Percentiles rank a stretch among this genome's conserved stretches.
These are phyloP conservation scores for Penicillium macrosclerotiorum DNA, from an alignment of 495 filamentous ascomycete genomes.

Conservation along the genomic window DNA sequence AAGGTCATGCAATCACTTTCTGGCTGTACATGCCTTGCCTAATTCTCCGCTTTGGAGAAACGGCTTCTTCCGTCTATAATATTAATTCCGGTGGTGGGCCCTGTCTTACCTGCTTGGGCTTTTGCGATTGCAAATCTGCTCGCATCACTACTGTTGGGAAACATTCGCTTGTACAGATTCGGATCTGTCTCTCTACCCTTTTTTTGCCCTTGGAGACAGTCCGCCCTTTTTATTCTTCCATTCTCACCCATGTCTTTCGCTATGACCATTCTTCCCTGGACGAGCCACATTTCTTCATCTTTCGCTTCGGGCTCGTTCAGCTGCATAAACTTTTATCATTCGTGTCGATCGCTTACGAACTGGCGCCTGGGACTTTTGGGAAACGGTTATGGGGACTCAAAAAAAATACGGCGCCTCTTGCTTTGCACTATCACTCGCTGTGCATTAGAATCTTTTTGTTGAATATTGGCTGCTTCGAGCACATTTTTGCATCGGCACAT, in stretches of 20 bases:
- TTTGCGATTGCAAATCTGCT: constrained; percentile 14
- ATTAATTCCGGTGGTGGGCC: constrained; percentile 38
- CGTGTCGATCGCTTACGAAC: constrained; percentile 48
- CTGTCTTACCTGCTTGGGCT: constrained; percentile 19
- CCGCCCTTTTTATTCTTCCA: constrained; percentile 20
- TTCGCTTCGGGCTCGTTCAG: constrained; percentile 36
- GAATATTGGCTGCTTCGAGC: constrained; percentile 22
- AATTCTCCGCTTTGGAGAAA: constrained; percentile 9
- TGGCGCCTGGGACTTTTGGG: constrained; percentile 39
- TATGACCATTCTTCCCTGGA: constrained; percentile 30
- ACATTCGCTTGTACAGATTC: constrained; percentile 45
- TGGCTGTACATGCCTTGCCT: constrained; percentile 36
- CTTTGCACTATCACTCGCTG: constrained; percentile 44
- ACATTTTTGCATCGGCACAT: constrained; percentile 44
- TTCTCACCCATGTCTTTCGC: constrained; percentile 43
- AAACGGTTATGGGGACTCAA: constrained; percentile 23
- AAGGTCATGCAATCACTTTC: constrained; percentile 28
- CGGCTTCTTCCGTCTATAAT: constrained; percentile 42
- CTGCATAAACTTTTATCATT: constrained; percentile 41
- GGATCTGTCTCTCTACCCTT: constrained; percentile 5
- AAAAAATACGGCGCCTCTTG: constrained; percentile 38
- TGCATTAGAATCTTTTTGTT: constrained; percentile 32
- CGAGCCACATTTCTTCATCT: constrained; percentile 29
- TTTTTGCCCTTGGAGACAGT: constrained; percentile 11
- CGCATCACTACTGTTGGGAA: constrained; percentile 28